Evolutionary conservation across 1,284 basidiomycete genomes (phyloP).

Genomic region (Ceratobasidium sp.): DNA sequence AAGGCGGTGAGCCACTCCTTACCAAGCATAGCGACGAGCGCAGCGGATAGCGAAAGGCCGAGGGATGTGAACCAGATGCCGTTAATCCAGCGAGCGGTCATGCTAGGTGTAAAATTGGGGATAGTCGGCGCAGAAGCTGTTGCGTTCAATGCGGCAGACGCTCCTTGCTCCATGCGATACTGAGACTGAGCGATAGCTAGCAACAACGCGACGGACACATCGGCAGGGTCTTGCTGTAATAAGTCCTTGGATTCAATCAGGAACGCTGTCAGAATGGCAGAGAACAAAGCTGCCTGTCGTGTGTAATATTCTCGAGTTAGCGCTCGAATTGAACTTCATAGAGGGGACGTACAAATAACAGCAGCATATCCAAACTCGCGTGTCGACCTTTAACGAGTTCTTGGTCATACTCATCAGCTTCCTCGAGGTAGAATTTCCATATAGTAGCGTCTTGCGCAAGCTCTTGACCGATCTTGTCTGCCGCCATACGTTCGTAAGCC

Average conservation of each 20-base stretch:
- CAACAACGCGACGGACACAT: neutral
- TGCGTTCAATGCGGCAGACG: neutral
- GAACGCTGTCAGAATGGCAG: constrained; percentile 32
- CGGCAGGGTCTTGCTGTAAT: constrained; percentile 7
- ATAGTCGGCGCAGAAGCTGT: neutral
- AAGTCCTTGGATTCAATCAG: constrained; percentile 15
- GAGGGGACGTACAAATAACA: constrained; percentile 7
- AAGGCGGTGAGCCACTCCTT: constrained; percentile 27
- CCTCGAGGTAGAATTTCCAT: constrained; percentile 11
- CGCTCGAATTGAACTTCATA: neutral
- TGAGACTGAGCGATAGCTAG: neutral
- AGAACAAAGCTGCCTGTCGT: constrained; percentile 34
- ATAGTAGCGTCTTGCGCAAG: neutral
- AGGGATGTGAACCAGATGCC: constrained; percentile 30
- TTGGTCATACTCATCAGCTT: constrained; percentile 9
- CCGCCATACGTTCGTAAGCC: constrained; percentile 6
- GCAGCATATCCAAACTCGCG: constrained; percentile 11
- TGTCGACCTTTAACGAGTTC: constrained; percentile 13
- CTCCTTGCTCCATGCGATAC: neutral
- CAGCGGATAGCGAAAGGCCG: neutral
- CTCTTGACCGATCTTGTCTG: neutral
- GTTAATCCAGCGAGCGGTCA: constrained; percentile 7
- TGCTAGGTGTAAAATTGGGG: neutral
- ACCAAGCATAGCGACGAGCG: constrained; percentile 17
- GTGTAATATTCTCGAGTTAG: too few relatives aligned